Evolutionary conservation across 768 basidiomycete genomes (phyloP).

Genomic region (Chalciporus pseudorubinellus): DNA sequence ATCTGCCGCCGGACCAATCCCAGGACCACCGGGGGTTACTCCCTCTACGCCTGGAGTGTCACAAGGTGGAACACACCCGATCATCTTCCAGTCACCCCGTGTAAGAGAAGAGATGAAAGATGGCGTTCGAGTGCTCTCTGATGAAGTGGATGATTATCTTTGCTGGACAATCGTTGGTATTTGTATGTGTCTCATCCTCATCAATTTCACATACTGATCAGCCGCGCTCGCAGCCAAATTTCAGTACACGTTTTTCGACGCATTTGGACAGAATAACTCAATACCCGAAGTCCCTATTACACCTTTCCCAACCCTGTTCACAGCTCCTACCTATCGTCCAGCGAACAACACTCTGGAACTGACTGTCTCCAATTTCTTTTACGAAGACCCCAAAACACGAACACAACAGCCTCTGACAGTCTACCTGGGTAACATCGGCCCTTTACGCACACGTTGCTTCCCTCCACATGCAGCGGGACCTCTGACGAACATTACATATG

Average conservation of each 20-base stretch:
- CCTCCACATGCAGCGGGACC: conserved; percentile 70
- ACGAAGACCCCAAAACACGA: conserved; percentile 64
- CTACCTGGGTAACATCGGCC: conserved; percentile 88
- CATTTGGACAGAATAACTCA: conserved; percentile 73
- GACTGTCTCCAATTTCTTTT: conserved; percentile 87
- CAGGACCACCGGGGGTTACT: conserved; percentile 68
- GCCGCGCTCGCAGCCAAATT: conserved; percentile 65
- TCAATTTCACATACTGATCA: conserved; percentile 19
- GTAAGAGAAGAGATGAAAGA: conserved; percentile 82
- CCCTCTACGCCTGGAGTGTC: conserved; percentile 75
- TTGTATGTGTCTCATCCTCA: conserved; percentile 51
- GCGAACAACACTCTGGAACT: conserved; percentile 75
- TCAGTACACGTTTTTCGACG: conserved; percentile 93
- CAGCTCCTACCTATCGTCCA: conserved; percentile 71
- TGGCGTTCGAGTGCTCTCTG: conserved; percentile 68
- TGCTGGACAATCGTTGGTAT: conserved; percentile 97
- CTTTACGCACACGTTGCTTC: conserved; percentile 74
- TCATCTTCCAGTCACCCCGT: conserved; percentile 76
- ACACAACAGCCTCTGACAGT: conserved; percentile 75
- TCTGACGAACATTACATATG: conserved; percentile 60
- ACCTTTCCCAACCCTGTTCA: conserved; percentile 85
- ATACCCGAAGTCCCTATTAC: conserved; percentile 82
- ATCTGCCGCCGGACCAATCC: conserved; percentile 82
- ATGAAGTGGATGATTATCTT: conserved; percentile 92
- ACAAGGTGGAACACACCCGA: conserved; percentile 76